These are phyloP conservation scores for Hygrophoropsis aurantiaca DNA, from an alignment of 768 basidiomycete genomes.

Conservation along the genomic window DNA sequence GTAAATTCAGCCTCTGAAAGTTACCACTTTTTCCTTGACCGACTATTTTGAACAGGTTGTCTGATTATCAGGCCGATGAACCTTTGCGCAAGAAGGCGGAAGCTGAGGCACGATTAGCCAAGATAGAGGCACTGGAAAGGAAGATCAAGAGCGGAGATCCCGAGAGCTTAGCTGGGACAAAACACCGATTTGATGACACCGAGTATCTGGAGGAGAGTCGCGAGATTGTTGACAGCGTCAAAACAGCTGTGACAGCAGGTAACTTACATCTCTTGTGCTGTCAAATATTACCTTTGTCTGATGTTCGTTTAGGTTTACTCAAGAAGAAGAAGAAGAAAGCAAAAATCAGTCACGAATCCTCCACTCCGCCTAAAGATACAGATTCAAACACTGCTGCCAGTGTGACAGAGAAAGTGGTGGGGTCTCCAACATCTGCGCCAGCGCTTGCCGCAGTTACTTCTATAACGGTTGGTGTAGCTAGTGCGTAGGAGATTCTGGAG, in stretches of 20 bases:
- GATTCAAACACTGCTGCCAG: background rate
- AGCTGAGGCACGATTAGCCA: conserved; percentile 74
- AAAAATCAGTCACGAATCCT: conserved; percentile 39
- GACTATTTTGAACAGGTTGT: conserved; percentile 50
- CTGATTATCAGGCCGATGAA: conserved; percentile 83
- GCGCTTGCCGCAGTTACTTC: conserved; percentile 15
- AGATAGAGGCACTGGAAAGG: conserved; percentile 82
- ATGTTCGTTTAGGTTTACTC: conserved; percentile 50
- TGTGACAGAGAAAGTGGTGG: background rate
- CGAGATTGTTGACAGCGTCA: conserved; percentile 89
- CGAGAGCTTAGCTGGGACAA: conserved; percentile 64
- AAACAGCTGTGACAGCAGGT: conserved; percentile 88
- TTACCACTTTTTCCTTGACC: background rate
- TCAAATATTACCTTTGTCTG: conserved; percentile 17
- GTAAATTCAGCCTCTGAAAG: conserved; percentile 43
- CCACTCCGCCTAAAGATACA: conserved; percentile 13
- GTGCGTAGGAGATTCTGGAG: background rate
- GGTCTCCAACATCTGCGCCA: conserved; percentile 6
- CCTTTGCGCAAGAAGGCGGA: conserved; percentile 78
- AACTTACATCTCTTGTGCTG: conserved; percentile 6
- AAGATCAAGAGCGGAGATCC: conserved; percentile 53
- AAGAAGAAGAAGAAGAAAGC: conserved; percentile 82
- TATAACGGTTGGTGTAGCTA: conserved; percentile 9
- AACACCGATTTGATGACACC: conserved; percentile 88
- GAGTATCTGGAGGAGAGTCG: conserved; percentile 89